Conservation (phyloP, 495 filamentous ascomycete species). For the Penicillium desertorum region DNA sequence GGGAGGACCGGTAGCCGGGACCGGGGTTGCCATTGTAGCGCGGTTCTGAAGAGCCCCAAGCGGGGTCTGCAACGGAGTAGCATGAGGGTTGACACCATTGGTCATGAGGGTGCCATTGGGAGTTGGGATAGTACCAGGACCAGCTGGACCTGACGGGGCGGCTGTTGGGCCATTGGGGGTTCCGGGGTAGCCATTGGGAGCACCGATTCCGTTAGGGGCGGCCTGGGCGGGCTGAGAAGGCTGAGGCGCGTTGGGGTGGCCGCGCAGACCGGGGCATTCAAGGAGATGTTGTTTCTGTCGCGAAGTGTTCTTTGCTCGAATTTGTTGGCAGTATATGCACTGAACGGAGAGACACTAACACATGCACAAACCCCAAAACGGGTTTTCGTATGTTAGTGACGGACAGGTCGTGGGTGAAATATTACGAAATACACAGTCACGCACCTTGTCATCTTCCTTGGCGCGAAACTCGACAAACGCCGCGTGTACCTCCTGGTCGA, state of each 20-base stretch:
- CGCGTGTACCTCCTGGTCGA: slow-evolving; percentile 58
- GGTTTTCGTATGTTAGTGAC: slow-evolving; percentile 37
- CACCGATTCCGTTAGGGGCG: slow-evolving; percentile 44
- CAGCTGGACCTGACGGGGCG: slow-evolving; percentile 35
- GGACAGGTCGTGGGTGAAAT: slow-evolving; percentile 38
- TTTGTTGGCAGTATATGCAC: slow-evolving; percentile 60
- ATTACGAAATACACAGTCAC: slow-evolving; percentile 53
- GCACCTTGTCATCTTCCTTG: slow-evolving; percentile 62
- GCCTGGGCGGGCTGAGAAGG: slow-evolving; percentile 41
- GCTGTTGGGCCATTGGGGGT: slow-evolving; percentile 45
- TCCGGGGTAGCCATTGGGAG: slow-evolving; percentile 47
- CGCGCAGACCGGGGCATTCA: slow-evolving; percentile 53
- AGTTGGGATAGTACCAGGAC: slow-evolving; percentile 38
- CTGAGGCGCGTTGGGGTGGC: slow-evolving; percentile 46
- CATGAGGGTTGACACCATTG: slow-evolving; percentile 49
- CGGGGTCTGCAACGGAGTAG: slow-evolving; percentile 46
- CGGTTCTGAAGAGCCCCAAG: slow-evolving; percentile 42
- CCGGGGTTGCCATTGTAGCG: slow-evolving; percentile 42
- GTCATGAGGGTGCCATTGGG: slow-evolving; percentile 46
- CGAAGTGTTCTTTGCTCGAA: slow-evolving; percentile 58
- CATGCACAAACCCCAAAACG: slow-evolving; percentile 22
- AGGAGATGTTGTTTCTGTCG: slow-evolving; percentile 58
- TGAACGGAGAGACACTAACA: slow-evolving; percentile 57
- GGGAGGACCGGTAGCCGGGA: slow-evolving; percentile 29
- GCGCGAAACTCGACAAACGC: slow-evolving; percentile 60